Percentiles rank a stretch among this genome's conserved stretches.
Conservation (phyloP, 331 rosid species). For the Quercus phellos region DNA sequence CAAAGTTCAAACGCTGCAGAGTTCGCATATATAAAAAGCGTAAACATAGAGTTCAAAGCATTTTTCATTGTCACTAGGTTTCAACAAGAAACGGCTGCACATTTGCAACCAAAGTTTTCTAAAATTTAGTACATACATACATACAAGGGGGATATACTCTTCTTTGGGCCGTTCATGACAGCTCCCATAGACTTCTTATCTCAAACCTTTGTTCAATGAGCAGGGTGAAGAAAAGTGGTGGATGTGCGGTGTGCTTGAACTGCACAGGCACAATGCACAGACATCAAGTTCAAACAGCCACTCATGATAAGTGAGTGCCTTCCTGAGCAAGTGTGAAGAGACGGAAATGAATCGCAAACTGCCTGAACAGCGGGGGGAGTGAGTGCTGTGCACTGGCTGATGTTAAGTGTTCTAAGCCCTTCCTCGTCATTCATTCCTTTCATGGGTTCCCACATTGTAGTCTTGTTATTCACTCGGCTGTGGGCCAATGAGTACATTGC, state of each 20-base stretch:
- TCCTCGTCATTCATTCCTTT: conserved; percentile 62
- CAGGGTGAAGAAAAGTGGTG: conserved; percentile 34
- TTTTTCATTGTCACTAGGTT: conserved; percentile 22
- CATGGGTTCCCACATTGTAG: conserved; percentile 51
- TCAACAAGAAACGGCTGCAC: conserved; percentile 14
- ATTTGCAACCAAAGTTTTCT: conserved; percentile 8
- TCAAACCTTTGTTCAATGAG: conserved; percentile 42
- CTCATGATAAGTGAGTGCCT: conserved; percentile 89
- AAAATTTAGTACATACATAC: conserved; percentile 32
- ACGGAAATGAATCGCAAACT: conserved; percentile 79
- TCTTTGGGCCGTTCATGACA: conserved; percentile 20
- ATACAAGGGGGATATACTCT: neutral
- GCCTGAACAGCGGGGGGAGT: conserved; percentile 95
- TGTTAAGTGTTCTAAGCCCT: conserved; percentile 72
- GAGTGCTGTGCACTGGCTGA: conserved; percentile 95
- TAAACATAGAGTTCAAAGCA: conserved; percentile 1
- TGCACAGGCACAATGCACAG: conserved; percentile 90
- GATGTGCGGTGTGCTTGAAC: conserved; percentile 59
- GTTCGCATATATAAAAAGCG: neutral
- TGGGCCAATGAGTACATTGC: conserved; percentile 95
- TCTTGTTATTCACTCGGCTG: conserved; percentile 59
- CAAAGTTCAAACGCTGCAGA: neutral
- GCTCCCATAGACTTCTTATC: conserved; percentile 13
- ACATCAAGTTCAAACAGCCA: conserved; percentile 74
- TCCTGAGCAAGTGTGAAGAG: conserved; percentile 91